A percentile compares a stretch with the other conserved stretches of the same genome.
Conservation (phyloP, 495 filamentous ascomycete genomes). For the Talaromyces trachyspermus region DNA sequence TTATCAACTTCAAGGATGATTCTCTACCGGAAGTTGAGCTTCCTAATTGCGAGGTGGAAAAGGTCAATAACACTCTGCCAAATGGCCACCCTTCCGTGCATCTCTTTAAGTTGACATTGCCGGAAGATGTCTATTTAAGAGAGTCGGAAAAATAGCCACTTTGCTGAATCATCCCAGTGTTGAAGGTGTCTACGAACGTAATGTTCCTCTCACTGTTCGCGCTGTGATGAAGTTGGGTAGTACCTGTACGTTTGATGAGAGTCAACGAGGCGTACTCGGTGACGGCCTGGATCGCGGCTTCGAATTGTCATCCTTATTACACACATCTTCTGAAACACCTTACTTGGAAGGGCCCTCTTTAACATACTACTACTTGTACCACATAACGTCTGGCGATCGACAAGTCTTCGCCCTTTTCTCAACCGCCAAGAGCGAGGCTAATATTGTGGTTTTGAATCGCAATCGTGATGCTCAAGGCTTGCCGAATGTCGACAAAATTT, state of each 20-base stretch:
- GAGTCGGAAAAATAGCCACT: conserved; percentile 68
- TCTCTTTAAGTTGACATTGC: conserved; percentile 85
- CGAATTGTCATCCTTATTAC: conserved; percentile 68
- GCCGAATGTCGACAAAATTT: conserved; percentile 86
- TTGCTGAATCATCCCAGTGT: conserved; percentile 90
- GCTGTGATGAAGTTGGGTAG: conserved; percentile 85
- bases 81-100: conserved; percentile 93
- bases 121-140: conserved; percentile 78
- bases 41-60: conserved; percentile 78
- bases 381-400: conserved; percentile 79
- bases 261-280: conserved; percentile 81
- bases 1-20: conserved; percentile 79
- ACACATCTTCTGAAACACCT: conserved; percentile 53
- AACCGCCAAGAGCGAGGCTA: conserved; percentile 66
- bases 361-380: conserved; percentile 83
- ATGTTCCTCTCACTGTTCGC: conserved; percentile 74
- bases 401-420: conserved; percentile 95
- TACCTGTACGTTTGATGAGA: conserved; percentile 91
- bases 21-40: conserved; percentile 88
- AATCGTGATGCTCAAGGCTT: conserved; percentile 70
- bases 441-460: conserved; percentile 78
- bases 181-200: conserved; percentile 93
- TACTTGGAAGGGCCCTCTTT: conserved; percentile 66
- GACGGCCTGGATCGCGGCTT: conserved; percentile 92
- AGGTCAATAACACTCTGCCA: conserved; percentile 82